Base-by-base conservation (phyloP, 1,284 basidiomycete species). In the Ceratobasidium sp. region DNA sequence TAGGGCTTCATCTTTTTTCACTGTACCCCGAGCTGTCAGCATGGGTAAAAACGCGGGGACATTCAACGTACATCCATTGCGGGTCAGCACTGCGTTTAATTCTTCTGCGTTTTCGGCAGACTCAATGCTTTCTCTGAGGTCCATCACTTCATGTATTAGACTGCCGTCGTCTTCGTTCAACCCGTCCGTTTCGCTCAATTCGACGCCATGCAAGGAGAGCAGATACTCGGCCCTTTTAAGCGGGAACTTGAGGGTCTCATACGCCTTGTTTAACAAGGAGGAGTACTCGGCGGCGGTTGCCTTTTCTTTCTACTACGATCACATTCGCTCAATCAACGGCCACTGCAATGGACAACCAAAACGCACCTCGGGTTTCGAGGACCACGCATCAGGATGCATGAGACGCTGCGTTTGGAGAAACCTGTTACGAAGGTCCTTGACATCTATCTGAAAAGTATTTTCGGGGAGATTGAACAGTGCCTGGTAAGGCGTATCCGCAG, bases 321-420 rank as follows among this genome's bases (percentile, higher is more conserved):
- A 51, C 14, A 48, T 23, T 48, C 38, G 9, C 14, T 44, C 18
- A 36, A 21, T 11, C 18, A 21, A 23, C 30, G 12, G 54, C 18
- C 49, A 33, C 21, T 18, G 6, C 42, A 28, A 12, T 9, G 11
- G 2, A 11, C 12, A 11, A 42, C n/a, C n/a, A 9, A 54, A 58
- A 83, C 86, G 69, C 74, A 89, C 87, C 73, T 83, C 78, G 72
- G 86, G 85, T 78, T 86, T 85, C 48, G 86, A 85, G 25, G 87
- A 84, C 90, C 92, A 93, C 21, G 86, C 83, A 78, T 95, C 92
- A 0, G 93, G 92, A 80, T 95, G 92, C 63, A 91, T 89, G 33
- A 86, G 79, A n/a, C 87, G 83, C 77, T 94, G 92, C 8, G 89
- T 85, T 66, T 85, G 82, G 23, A 88, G 82, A 77, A 92, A 93